These are phyloP conservation scores for Hyaloperonospora arabidopsidis DNA, from an alignment of 352 stramenopile species.

Conservation along the genomic window DNA sequence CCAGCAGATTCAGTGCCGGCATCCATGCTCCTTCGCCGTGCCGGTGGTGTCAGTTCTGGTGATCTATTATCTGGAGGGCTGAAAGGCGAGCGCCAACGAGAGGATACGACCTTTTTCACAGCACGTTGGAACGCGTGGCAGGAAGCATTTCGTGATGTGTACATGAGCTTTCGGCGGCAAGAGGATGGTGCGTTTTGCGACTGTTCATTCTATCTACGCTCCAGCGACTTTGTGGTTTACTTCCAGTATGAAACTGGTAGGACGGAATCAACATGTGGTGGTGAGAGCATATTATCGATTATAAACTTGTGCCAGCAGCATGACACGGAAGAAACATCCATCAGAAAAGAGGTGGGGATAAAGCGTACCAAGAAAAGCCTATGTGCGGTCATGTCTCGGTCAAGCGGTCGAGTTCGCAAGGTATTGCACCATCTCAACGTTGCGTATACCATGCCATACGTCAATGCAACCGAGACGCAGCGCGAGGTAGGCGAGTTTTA, in stretches of 20 bases:
- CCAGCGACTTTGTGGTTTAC: constrained; percentile 53
- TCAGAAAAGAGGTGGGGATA: constrained; percentile 1
- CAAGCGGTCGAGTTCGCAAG: constrained; percentile 54
- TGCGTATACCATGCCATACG: constrained; percentile 50
- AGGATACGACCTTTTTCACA: constrained; percentile 57
- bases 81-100: constrained; percentile 31
- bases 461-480: constrained; percentile 31
- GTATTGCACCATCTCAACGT: constrained; percentile 56
- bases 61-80: constrained; percentile 17
- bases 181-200: not conserved
- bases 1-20: constrained; percentile 43
- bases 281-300: constrained; percentile 17
- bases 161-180: constrained; percentile 47
- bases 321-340: constrained; percentile 2
- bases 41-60: constrained; percentile 21
- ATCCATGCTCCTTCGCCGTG: constrained; percentile 41
- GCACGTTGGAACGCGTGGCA: constrained; percentile 55
- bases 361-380: constrained; percentile 18
- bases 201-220: constrained; percentile 49
- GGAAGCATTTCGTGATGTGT: constrained; percentile 56
- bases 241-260: constrained; percentile 32
- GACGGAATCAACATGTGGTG: not conserved
- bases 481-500: constrained; percentile 41
- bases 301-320: constrained; percentile 35
- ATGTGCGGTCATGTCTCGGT: constrained; percentile 60